Conservation (phyloP, 805 yeast species). For the Monosporozyma solicola region DNA sequence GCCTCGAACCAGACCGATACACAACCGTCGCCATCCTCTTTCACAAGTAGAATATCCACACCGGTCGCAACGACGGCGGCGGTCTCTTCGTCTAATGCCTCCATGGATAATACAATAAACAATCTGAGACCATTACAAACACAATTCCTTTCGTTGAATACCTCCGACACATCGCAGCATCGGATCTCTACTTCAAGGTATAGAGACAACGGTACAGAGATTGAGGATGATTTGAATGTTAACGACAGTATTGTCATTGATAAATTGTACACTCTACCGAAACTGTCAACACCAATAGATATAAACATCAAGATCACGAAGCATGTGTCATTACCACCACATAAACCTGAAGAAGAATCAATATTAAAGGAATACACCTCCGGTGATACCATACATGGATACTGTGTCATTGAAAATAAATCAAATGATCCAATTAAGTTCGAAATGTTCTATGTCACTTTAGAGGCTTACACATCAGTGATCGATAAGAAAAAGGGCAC, state of each 20-base stretch:
- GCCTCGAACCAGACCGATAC: background rate
- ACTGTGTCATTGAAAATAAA: constrained; percentile 35
- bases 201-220: background rate
- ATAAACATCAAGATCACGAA: constrained; percentile 16
- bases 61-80: background rate
- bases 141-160: background rate
- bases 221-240: constrained; percentile 9
- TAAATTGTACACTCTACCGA: constrained; percentile 19
- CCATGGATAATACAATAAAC: constrained; percentile 1
- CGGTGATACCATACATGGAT: constrained; percentile 49
- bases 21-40: background rate
- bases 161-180: background rate
- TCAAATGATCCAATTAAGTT: constrained; percentile 37
- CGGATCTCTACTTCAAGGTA: background rate
- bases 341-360: constrained; percentile 22
- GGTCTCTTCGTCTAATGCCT: background rate
- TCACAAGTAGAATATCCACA: background rate
- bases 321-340: constrained; percentile 15
- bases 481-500: constrained; percentile 12
- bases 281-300: constrained; percentile 15
- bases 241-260: constrained; percentile 15
- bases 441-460: constrained; percentile 48
- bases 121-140: constrained; percentile 1
- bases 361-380: constrained; percentile 41
- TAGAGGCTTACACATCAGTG: constrained; percentile 42